Percentiles rank a stretch among this genome's conserved stretches.
phyloP scores from a whole-genome alignment of 371 early-diverging fungal genomes.

The Mortierella sp. region DNA sequence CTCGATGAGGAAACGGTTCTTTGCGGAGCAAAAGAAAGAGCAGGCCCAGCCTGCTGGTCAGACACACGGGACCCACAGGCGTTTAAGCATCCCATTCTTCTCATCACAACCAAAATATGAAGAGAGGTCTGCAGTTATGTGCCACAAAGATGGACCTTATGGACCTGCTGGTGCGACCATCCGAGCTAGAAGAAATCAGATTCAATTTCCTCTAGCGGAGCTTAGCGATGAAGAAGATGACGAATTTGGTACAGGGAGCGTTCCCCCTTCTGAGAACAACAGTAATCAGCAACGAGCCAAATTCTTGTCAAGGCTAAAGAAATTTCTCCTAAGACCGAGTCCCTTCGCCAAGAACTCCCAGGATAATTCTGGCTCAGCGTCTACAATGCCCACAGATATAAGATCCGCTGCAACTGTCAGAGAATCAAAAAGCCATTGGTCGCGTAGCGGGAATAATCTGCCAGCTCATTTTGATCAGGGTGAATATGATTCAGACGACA shows the following conservation, averaged over 20 bases:
- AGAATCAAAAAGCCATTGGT: slow-evolving; percentile 23
- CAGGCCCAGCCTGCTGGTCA: not conserved
- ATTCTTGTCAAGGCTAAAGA: slow-evolving; percentile 36
- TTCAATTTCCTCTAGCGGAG: slow-evolving; percentile 6
- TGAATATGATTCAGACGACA: slow-evolving; percentile 5
- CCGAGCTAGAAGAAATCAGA: slow-evolving; percentile 12
- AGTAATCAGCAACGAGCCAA: slow-evolving; percentile 27
- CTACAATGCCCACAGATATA: not conserved
- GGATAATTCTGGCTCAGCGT: not conserved
- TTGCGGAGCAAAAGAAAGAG: slow-evolving; percentile 48
- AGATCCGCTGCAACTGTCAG: slow-evolving; percentile 23
- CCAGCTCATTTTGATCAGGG: slow-evolving; percentile 11
- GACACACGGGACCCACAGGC: not conserved
- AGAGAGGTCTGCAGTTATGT: not conserved
- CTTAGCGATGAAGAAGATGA: slow-evolving; percentile 34
- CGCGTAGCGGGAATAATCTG: slow-evolving; percentile 18
- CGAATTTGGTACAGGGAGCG: not conserved
- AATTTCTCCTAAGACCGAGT: slow-evolving; percentile 38
- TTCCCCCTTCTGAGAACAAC: not conserved
- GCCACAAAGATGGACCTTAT: slow-evolving; percentile 20
- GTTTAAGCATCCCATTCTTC: slow-evolving; percentile 4
- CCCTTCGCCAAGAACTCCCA: slow-evolving; percentile 19
- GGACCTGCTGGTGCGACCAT: slow-evolving; percentile 21
- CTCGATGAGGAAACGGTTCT: slow-evolving; percentile 39
- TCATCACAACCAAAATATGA: slow-evolving; percentile 8